phyloP scores from a whole-genome alignment of 768 basidiomycete species.

The Podaxis mareebaensis region DNA sequence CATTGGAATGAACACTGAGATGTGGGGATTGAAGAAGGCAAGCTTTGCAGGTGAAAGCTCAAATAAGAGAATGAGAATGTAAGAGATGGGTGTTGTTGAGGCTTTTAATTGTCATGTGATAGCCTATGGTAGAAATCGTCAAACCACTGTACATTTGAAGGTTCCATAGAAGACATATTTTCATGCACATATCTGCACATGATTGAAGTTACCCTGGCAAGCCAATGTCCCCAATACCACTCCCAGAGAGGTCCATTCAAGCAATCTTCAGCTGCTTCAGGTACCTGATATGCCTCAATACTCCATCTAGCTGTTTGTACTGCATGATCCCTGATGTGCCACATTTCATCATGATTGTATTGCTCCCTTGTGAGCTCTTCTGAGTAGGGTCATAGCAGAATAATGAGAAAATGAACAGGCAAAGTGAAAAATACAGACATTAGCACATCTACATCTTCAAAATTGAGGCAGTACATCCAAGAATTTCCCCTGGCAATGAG shows the following conservation, averaged over 20 bases:
- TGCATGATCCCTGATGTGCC: conserved; percentile 67
- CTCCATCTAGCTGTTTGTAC: conserved; percentile 73
- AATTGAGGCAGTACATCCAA: conserved; percentile 95
- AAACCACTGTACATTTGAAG: background rate
- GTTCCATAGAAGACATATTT: background rate
- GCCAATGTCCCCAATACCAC: conserved; percentile 94
- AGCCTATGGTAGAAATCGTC: conserved; percentile 41
- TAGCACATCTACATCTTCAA: conserved; percentile 82
- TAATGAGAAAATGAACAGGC: background rate
- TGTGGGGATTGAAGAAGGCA: conserved; percentile 74
- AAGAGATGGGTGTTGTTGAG: conserved; percentile 58
- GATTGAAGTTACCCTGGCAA: conserved; percentile 89
- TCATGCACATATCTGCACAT: conserved; percentile 53
- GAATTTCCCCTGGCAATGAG: conserved; percentile 92
- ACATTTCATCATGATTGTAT: conserved; percentile 91
- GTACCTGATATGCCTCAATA: conserved; percentile 38
- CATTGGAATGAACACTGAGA: conserved; percentile 93
- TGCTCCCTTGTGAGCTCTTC: conserved; percentile 90
- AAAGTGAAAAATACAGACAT: conserved; percentile 55
- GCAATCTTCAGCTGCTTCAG: conserved; percentile 4
- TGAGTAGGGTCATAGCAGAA: conserved; percentile 97
- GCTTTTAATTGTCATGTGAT: conserved; percentile 69
- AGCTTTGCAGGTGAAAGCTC: conserved; percentile 97
- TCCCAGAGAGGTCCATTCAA: conserved; percentile 60
- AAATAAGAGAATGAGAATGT: conserved; percentile 89